Evolutionary conservation across 495 filamentous ascomycete genomes (phyloP).

Genomic region (Neurospora sp.): DNA sequence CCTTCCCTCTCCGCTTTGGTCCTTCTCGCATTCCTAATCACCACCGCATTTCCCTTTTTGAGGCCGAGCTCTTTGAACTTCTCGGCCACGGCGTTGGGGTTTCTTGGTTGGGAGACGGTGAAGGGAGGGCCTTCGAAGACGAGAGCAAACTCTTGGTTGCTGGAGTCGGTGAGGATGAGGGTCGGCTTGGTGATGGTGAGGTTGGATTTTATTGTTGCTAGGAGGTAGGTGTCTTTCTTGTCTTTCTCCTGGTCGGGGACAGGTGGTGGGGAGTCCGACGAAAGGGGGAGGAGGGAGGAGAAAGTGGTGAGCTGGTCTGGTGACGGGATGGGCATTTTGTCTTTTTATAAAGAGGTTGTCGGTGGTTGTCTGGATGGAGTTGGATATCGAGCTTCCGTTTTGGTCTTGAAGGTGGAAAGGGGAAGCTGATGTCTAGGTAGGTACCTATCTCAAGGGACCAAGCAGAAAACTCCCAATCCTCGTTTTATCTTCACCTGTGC

Average conservation of each 20-base stretch:
- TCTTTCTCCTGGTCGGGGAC: background rate
- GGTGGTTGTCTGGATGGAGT: too few species aligned
- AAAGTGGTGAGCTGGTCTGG: conserved; percentile 7
- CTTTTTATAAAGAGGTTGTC: background rate
- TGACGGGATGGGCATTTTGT: background rate
- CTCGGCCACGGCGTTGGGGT: background rate
- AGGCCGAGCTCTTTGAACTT: conserved; percentile 19
- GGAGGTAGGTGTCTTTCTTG: conserved; percentile 23
- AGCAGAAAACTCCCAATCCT: background rate
- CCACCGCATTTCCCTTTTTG: conserved; percentile 22
- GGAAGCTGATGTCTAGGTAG: background rate
- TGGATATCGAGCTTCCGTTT: too few species aligned
- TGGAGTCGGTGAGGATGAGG: conserved; percentile 26
- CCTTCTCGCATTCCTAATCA: conserved; percentile 21
- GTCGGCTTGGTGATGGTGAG: conserved; percentile 42
- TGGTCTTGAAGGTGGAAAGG: too few species aligned
- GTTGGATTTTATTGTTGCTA: conserved; percentile 34
- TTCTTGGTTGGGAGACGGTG: conserved; percentile 11
- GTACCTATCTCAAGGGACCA: background rate
- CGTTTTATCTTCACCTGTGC: background rate
- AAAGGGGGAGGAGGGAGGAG: conserved; percentile 6
- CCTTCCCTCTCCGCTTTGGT: conserved; percentile 22
- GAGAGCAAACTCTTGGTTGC: conserved; percentile 26
- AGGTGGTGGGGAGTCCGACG: background rate
- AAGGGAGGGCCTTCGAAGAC: conserved; percentile 27